These are phyloP conservation scores for Bipolaris cookei DNA, from an alignment of 2,329 filamentous ascomycete species.

Conservation along the genomic window DNA sequence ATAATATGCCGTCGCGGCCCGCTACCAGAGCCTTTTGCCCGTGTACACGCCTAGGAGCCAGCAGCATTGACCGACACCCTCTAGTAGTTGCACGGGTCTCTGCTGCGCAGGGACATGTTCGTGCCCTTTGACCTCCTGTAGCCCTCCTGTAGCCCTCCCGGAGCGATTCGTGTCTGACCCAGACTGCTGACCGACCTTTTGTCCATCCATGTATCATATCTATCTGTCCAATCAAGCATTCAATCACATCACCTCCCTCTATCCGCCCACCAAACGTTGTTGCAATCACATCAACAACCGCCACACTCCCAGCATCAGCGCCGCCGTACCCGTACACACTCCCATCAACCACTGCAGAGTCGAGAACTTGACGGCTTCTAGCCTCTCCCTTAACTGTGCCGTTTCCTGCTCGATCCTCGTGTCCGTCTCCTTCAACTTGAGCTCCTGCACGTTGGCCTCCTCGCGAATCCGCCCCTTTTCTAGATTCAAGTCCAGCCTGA, in stretches of 20 bases:
- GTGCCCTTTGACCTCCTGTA: background rate
- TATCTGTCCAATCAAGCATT: no score
- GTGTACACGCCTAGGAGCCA: conserved; percentile 10
- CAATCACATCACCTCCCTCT: no score
- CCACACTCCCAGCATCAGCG: conserved; percentile 71
- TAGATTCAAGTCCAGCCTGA: conserved; percentile 89
- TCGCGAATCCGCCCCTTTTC: conserved; percentile 97
- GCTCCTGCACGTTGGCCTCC: conserved; percentile 93
- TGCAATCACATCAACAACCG: conserved; percentile 65
- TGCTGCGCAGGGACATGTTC: conserved; percentile 19
- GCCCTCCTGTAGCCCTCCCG: background rate
- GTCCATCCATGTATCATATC: background rate
- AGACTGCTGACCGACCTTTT: conserved; percentile 2
- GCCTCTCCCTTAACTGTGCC: conserved; percentile 80
- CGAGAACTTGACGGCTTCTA: conserved; percentile 97
- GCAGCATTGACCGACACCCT: conserved; percentile 22
- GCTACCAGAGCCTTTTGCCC: conserved; percentile 17
- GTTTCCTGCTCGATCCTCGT: conserved; percentile 98
- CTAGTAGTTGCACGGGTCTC: conserved; percentile 28
- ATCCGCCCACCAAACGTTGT: no score
- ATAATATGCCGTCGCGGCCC: conserved; percentile 21
- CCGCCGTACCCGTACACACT: conserved; percentile 70
- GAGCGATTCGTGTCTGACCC: conserved; percentile 4
- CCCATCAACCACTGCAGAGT: conserved; percentile 97
- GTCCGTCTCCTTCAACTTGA: conserved; percentile 99